phyloP scores from a whole-genome alignment of 129 eudicot species.

The Solidago caesia region DNA sequence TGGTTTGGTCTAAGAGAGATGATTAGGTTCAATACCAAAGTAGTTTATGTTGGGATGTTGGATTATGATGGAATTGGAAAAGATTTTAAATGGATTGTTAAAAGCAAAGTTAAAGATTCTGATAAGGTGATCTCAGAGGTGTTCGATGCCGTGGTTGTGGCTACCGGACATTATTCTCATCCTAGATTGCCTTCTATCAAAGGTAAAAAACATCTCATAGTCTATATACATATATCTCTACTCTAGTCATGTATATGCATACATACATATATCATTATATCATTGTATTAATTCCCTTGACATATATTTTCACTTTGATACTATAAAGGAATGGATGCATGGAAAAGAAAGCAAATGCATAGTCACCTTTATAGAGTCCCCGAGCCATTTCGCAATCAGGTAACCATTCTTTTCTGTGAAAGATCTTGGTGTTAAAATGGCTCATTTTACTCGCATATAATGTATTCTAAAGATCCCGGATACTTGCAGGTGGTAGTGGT shows the following conservation, averaged over 20 bases:
- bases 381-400: conserved; percentile 77
- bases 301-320: neutral
- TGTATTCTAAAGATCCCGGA: conserved; percentile 1
- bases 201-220: conserved; percentile 38
- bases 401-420: conserved; percentile 19
- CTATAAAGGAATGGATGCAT: conserved; percentile 62
- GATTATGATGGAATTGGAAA: conserved; percentile 41
- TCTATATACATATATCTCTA: neutral
- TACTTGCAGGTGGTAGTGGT: conserved; percentile 74
- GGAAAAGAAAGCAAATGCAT: conserved; percentile 82
- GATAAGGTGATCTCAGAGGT: conserved; percentile 61
- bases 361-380: conserved; percentile 84
- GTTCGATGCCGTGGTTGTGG: conserved; percentile 91
- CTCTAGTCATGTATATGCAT: neutral
- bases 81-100: conserved; percentile 68
- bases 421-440: neutral
- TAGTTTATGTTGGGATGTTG: conserved; percentile 72
- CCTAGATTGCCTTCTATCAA: conserved; percentile 76
- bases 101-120: conserved; percentile 43
- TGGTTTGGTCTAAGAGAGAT: conserved; percentile 67
- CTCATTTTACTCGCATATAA: neutral
- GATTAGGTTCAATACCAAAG: conserved; percentile 74
- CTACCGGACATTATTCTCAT: conserved; percentile 86
- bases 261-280: neutral
- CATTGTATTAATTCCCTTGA: neutral